phyloP scores from a whole-genome alignment of 768 basidiomycete genomes.

The Mycena albidolilacea region DNA sequence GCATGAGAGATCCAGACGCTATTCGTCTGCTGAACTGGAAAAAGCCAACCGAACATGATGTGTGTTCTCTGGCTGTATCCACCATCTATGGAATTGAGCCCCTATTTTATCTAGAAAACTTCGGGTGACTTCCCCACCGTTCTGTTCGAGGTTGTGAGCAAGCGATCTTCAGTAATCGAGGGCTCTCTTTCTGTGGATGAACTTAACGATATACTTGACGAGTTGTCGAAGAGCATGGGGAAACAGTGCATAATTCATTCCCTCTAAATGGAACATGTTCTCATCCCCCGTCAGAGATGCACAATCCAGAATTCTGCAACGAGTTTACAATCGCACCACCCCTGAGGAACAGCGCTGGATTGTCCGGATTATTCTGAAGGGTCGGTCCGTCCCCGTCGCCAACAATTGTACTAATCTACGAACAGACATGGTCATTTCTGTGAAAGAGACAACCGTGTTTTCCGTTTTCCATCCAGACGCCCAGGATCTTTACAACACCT shows the following conservation, averaged over 20 bases:
- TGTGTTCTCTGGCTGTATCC: constrained; percentile 51
- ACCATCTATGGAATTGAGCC: neutral
- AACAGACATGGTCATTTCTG: constrained; percentile 90
- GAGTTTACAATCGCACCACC: constrained; percentile 84
- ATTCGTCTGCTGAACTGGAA: constrained; percentile 93
- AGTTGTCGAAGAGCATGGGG: constrained; percentile 78
- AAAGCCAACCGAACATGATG: constrained; percentile 78
- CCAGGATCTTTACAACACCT: constrained; percentile 94
- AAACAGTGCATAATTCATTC: constrained; percentile 71
- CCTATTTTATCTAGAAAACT: constrained; percentile 61
- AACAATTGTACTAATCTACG: constrained; percentile 8
- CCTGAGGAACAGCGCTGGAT: constrained; percentile 96
- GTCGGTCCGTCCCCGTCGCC: constrained; percentile 53
- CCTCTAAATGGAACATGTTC: neutral
- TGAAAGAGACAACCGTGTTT: constrained; percentile 95
- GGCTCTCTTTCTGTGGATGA: constrained; percentile 86
- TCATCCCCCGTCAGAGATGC: constrained; percentile 67
- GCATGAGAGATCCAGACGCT: constrained; percentile 84
- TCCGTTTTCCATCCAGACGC: constrained; percentile 95
- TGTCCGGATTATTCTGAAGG: constrained; percentile 95
- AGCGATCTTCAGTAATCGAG: constrained; percentile 84
- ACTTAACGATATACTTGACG: constrained; percentile 85
- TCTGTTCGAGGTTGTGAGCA: constrained; percentile 88
- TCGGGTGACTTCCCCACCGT: constrained; percentile 93
- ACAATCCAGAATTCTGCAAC: constrained; percentile 82